phyloP scores from a whole-genome alignment of 2,329 filamentous ascomycete species.

The Dactylellina sp. region DNA sequence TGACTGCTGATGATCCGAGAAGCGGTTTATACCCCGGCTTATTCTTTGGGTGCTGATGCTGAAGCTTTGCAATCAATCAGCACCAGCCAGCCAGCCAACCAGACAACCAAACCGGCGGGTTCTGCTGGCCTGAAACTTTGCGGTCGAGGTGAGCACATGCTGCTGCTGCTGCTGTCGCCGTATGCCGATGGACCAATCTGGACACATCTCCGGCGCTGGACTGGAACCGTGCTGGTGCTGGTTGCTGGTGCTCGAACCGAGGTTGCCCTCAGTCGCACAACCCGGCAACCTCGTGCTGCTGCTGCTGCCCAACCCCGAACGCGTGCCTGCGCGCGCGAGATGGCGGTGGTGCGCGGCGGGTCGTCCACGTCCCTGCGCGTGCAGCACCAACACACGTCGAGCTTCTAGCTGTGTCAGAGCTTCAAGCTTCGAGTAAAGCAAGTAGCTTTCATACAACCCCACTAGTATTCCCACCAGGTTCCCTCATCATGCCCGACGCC shows the following conservation, averaged over 20 bases:
- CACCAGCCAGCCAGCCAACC: background rate
- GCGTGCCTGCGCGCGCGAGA: conserved; percentile 1
- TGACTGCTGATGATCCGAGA: conserved; percentile 27
- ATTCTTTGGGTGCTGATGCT: background rate
- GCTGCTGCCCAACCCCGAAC: no score
- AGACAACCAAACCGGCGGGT: background rate
- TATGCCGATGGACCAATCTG: conserved; percentile 39
- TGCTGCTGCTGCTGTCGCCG: background rate
- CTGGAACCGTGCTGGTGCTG: conserved; percentile 1
- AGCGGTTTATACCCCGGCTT: conserved; percentile 54
- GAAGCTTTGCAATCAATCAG: no score
- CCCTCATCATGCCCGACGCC: conserved; percentile 40
- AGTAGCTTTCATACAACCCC: no score
- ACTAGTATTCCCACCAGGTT: background rate
- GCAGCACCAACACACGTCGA: conserved; percentile 5
- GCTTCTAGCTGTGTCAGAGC: background rate
- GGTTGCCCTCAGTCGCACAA: conserved; percentile 9
- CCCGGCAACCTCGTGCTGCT: no score
- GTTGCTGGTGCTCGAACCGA: conserved; percentile 24
- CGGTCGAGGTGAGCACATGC: conserved; percentile 1
- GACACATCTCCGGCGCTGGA: conserved; percentile 29
- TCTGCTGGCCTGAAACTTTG: background rate
- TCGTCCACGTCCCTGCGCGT: conserved; percentile 17
- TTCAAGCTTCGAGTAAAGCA: no score
- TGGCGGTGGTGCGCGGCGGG: background rate